phyloP scores from a whole-genome alignment of 805 yeast genomes.

The Yamadazyma takamatsuzukensis region DNA sequence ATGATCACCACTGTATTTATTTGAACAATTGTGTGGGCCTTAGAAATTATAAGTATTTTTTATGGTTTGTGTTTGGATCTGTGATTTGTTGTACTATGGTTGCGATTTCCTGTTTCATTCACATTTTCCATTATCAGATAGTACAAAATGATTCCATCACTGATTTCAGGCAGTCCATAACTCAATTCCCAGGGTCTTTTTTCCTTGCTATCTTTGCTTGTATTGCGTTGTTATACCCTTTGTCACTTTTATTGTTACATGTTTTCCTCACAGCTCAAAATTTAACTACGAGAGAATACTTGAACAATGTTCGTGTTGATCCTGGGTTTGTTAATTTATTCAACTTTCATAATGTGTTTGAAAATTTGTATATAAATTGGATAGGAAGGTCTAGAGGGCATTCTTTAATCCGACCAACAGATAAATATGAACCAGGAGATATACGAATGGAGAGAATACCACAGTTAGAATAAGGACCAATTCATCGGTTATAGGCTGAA shows the following conservation, averaged over 20 bases:
- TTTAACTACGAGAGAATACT: conserved; percentile 70
- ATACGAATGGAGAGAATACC: conserved; percentile 21
- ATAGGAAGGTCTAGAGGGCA: conserved; percentile 27
- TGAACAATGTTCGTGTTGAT: conserved; percentile 41
- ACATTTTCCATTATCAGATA: conserved; percentile 19
- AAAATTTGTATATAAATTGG: conserved; percentile 36
- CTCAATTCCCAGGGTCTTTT: conserved; percentile 35
- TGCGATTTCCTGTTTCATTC: conserved; percentile 17
- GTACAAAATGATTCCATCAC: conserved; percentile 24
- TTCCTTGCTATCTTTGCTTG: conserved; percentile 50
- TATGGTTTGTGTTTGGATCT: conserved; percentile 28
- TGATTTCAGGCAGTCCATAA: conserved; percentile 15
- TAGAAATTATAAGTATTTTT: conserved; percentile 33
- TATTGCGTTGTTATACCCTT: conserved; percentile 52
- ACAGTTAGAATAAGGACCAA: too few species aligned
- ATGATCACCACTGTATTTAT: conserved; percentile 75
- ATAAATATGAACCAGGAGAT: conserved; percentile 19
- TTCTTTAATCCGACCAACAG: conserved; percentile 17
- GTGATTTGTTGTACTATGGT: conserved; percentile 19
- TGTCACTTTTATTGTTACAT: conserved; percentile 51
- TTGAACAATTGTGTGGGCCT: conserved; percentile 44
- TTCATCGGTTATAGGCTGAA: too few species aligned
- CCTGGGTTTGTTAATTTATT: conserved; percentile 28
- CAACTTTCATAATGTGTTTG: conserved; percentile 18
- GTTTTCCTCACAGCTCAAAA: conserved; percentile 50